Conservation (phyloP, 2,329 filamentous ascomycete species). For the Exophiala calicioides region DNA sequence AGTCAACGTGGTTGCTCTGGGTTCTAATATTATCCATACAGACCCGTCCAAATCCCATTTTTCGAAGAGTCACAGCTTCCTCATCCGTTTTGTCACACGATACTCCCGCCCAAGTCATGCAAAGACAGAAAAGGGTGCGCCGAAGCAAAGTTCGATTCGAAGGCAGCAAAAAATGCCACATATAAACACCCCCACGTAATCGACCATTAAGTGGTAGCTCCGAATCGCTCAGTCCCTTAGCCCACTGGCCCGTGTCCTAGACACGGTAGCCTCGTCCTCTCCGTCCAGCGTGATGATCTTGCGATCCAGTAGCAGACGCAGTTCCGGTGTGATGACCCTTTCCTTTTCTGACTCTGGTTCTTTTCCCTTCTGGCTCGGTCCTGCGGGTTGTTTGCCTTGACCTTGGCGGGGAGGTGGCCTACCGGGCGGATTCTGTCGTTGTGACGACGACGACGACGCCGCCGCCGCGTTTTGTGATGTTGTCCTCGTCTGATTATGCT, state of each 20-base stretch:
- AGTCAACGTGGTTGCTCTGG: no score
- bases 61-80: no score
- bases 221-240: conserved; percentile 29
- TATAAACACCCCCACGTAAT: no score
- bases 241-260: conserved; percentile 26
- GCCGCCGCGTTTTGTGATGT: conserved; percentile 1
- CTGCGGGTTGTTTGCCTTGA: conserved; percentile 20
- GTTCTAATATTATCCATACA: no score
- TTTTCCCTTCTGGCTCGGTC: conserved; percentile 27
- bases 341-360: conserved; percentile 37
- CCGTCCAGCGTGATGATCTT: conserved; percentile 57
- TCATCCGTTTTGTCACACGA: no score
- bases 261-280: conserved; percentile 13
- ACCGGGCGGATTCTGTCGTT: conserved; percentile 10
- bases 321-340: conserved; percentile 63
- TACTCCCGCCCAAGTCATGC: no score
- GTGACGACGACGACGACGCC: conserved; percentile 1
- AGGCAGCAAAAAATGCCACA: no score
- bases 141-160: no score
- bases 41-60: no score
- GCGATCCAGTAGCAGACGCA: conserved; percentile 62
- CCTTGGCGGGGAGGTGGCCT: conserved; percentile 33
- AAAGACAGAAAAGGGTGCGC: no score
- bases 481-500: background rate
- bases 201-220: background rate